Percentiles rank a stretch among this genome's conserved stretches.
These are phyloP conservation scores for Termitomyces sp. DNA, from an alignment of 768 basidiomycete genomes.

Conservation along the genomic window DNA sequence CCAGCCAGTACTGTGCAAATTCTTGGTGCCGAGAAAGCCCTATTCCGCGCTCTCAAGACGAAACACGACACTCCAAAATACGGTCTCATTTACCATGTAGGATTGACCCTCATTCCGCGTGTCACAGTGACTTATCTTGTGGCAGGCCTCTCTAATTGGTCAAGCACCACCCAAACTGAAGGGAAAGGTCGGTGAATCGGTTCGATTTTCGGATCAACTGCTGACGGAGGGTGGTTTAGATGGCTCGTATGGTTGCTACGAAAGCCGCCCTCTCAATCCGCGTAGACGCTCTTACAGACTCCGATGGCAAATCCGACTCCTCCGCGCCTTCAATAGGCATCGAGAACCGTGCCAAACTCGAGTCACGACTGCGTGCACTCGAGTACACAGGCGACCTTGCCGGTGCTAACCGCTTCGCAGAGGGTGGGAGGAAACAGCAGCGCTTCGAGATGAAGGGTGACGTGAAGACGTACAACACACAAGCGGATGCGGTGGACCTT, in stretches of 20 bases:
- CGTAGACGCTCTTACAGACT: slow-evolving; percentile 92
- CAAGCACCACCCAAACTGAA: slow-evolving; percentile 98
- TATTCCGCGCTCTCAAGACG: slow-evolving; percentile 96
- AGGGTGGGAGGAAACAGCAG: slow-evolving; percentile 61
- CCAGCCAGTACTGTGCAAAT: slow-evolving; percentile 98
- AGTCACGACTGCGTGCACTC: slow-evolving; percentile 84
- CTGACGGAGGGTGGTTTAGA: slow-evolving; percentile 35
- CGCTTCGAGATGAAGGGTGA: slow-evolving; percentile 80
- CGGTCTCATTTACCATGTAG: slow-evolving; percentile 96
- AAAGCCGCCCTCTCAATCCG: slow-evolving; percentile 97
- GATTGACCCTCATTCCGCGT: slow-evolving; percentile 16
- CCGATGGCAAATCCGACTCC: slow-evolving; percentile 83
- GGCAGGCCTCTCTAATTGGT: slow-evolving; percentile 87
- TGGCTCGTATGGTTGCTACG: slow-evolving; percentile 99
- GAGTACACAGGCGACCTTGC: slow-evolving; percentile 77
- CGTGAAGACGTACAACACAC: slow-evolving; percentile 78
- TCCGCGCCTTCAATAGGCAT: slow-evolving; percentile 83
- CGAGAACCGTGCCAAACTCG: slow-evolving; percentile 92
- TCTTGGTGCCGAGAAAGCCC: slow-evolving; percentile 95
- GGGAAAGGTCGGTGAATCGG: slow-evolving; percentile 61
- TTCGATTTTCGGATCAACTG: neutral
- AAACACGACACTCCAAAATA: slow-evolving; percentile 99
- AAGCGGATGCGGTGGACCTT: slow-evolving; percentile 77
- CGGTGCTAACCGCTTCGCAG: slow-evolving; percentile 61
- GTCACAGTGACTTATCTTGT: slow-evolving; percentile 6